Percentiles rank a stretch among this genome's conserved stretches.
These are phyloP conservation scores for Diaporthe velutina DNA, from an alignment of 2,329 filamentous ascomycete genomes.

Conservation along the genomic window DNA sequence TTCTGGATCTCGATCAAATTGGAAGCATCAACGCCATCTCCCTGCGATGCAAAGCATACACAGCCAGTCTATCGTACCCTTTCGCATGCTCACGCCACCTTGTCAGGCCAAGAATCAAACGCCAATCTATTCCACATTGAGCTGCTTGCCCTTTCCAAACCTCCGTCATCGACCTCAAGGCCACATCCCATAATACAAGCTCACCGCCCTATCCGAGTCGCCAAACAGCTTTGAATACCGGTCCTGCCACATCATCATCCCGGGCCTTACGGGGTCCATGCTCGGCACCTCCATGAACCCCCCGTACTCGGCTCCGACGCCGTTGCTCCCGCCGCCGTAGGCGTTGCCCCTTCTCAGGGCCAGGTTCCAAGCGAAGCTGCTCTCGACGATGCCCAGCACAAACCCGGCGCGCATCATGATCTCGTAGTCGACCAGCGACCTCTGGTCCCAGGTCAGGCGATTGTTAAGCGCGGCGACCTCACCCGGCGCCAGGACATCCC, in stretches of 20 bases:
- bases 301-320: conserved; percentile 3
- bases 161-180: conserved; percentile 35
- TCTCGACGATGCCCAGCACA: conserved; percentile 59
- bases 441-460: conserved; percentile 61
- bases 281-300: conserved; percentile 22
- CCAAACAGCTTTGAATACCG: conserved; percentile 50
- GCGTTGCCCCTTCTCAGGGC: conserved; percentile 54
- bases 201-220: conserved; percentile 35
- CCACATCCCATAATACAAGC: conserved; percentile 37
- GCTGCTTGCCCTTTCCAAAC: neutral
- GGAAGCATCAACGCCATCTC: neutral
- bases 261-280: conserved; percentile 33
- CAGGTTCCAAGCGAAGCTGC: conserved; percentile 61
- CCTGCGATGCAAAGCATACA: neutral
- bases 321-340: conserved; percentile 40
- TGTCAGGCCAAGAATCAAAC: neutral
- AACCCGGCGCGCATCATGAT: conserved; percentile 58
- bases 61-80: neutral
- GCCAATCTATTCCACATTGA: neutral
- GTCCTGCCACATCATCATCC: conserved; percentile 49
- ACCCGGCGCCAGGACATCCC: conserved; percentile 54
- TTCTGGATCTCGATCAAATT: neutral
- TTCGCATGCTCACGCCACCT: neutral
- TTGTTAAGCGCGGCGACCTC: conserved; percentile 51
- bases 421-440: conserved; percentile 64